phyloP scores from a whole-genome alignment of 768 basidiomycete species.

The Russula virescens region DNA sequence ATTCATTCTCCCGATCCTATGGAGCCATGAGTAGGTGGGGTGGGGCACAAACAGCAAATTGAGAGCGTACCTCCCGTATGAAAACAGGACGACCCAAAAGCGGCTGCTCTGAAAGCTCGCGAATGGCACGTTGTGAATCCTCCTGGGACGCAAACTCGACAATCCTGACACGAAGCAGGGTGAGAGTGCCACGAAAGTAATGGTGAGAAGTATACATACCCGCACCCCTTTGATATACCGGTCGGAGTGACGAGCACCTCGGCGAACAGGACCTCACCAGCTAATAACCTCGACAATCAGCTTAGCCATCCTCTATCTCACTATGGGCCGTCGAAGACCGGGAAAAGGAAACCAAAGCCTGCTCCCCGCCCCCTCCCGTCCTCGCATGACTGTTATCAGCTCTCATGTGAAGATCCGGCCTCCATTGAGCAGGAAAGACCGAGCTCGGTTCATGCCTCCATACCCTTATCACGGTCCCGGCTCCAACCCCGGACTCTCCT shows the following conservation, averaged over 20 bases:
- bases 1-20: slow-evolving; percentile 94
- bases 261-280: slow-evolving; percentile 99
- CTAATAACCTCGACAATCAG: slow-evolving; percentile 88
- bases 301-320: slow-evolving; percentile 70
- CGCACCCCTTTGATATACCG: slow-evolving; percentile 97
- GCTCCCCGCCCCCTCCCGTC: slow-evolving; percentile 6
- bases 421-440: slow-evolving; percentile 1
- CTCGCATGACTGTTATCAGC: neutral
- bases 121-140: slow-evolving; percentile 83
- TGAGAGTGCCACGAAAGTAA: slow-evolving; percentile 21
- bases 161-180: slow-evolving; percentile 50
- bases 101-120: slow-evolving; percentile 82
- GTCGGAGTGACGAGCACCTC: slow-evolving; percentile 97
- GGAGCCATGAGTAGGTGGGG: neutral
- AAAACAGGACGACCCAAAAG: slow-evolving; percentile 94
- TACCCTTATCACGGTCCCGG: neutral
- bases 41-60: neutral
- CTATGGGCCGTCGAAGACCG: slow-evolving; percentile 38
- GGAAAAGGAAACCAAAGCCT: slow-evolving; percentile 27
- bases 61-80: slow-evolving; percentile 77
- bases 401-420: neutral
- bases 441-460: slow-evolving; percentile 6
- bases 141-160: slow-evolving; percentile 92
- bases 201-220: slow-evolving; percentile 51
- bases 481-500: slow-evolving; percentile 1